Evolutionary conservation across 106 monocot genomes (phyloP).

Genomic region (Chionographis japonica): DNA sequence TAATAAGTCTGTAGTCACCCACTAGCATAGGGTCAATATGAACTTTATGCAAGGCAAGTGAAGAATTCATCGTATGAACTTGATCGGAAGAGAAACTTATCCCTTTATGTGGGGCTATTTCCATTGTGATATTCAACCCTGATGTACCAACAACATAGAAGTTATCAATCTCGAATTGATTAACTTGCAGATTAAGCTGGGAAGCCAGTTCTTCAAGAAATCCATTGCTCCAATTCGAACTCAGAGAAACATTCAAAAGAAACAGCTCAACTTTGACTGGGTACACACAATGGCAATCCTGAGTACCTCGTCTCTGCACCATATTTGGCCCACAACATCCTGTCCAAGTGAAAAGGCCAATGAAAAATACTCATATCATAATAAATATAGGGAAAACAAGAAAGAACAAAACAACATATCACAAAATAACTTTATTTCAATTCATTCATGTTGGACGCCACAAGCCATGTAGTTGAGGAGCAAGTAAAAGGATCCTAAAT

Average conservation of each 20-base stretch:
- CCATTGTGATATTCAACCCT: slow-evolving; percentile 90
- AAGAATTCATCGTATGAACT: slow-evolving; percentile 48
- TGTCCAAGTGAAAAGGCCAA: too few species aligned
- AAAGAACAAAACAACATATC: too few species aligned
- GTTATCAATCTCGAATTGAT: slow-evolving; percentile 85
- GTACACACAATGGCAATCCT: slow-evolving; percentile 85
- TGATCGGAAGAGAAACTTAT: slow-evolving; percentile 66
- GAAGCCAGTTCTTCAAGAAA: slow-evolving; percentile 82
- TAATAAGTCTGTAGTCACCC: slow-evolving; percentile 80
- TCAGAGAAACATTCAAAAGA: slow-evolving; percentile 76
- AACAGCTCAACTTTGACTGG: slow-evolving; percentile 81
- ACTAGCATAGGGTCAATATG: slow-evolving; percentile 57
- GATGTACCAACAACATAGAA: slow-evolving; percentile 92
- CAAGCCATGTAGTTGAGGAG: too few species aligned
- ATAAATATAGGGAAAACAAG: too few species aligned
- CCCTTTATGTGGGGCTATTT: slow-evolving; percentile 72
- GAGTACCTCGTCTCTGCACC: slow-evolving; percentile 60
- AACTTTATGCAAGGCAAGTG: slow-evolving; percentile 53
- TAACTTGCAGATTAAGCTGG: slow-evolving; percentile 62
- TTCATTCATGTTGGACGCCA: too few species aligned
- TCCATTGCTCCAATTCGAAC: slow-evolving; percentile 76
- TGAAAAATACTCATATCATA: too few species aligned
- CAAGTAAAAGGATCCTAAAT: too few species aligned
- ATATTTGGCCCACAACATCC: slow-evolving; percentile 82
- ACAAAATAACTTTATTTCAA: too few species aligned